Percentiles rank a stretch among this genome's conserved stretches.
These are phyloP conservation scores for Phaeophleospora eucalypticola DNA, from an alignment of 2,329 filamentous ascomycete species.

Conservation along the genomic window DNA sequence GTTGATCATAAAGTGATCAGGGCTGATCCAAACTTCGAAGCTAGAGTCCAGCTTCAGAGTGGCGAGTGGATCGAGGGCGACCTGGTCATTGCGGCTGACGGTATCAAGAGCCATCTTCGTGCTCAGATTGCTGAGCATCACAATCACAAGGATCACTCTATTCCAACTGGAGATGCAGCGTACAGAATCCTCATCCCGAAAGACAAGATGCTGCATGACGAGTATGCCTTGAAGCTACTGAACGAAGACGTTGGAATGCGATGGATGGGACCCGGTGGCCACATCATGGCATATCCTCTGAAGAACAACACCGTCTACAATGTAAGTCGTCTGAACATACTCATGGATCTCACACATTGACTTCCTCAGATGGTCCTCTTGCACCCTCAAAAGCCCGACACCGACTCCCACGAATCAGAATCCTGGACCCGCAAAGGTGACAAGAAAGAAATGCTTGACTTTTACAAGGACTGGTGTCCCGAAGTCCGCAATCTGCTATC, in stretches of 20 bases:
- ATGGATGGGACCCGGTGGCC: background rate
- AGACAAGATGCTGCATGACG: background rate
- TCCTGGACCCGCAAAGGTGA: background rate
- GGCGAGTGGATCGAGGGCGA: conserved; percentile 31
- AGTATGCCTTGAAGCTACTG: background rate
- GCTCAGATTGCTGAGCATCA: background rate
- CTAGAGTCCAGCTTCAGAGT: conserved; percentile 31
- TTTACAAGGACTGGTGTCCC: background rate
- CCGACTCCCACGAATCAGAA: background rate
- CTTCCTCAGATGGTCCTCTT: background rate
- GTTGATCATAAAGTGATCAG: background rate
- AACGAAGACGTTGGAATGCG: background rate
- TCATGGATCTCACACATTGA: background rate
- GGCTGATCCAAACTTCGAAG: background rate
- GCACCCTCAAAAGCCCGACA: background rate
- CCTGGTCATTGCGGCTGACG: conserved; percentile 38
- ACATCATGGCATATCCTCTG: background rate
- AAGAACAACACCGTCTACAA: background rate
- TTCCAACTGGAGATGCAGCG: background rate
- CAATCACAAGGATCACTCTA: background rate
- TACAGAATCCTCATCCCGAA: background rate
- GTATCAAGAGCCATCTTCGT: conserved; percentile 24
- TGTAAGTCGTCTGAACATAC: background rate
- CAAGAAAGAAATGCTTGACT: background rate
- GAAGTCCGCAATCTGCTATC: background rate